Base-by-base conservation (phyloP, 257 asterid genomes). In the Solanum megistacrolobum region DNA sequence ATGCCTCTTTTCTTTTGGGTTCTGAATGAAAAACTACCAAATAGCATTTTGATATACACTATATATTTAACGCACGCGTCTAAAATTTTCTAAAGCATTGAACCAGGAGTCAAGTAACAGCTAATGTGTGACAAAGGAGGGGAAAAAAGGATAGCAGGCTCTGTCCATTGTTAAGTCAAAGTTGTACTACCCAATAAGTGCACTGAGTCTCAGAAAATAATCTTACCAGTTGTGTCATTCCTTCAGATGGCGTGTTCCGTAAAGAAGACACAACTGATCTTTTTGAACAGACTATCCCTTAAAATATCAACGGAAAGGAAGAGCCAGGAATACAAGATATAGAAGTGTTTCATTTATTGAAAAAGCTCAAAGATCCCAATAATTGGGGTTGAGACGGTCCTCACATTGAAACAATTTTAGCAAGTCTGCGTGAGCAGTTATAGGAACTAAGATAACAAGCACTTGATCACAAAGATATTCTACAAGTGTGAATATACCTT, bases 401-500 rank as follows among this genome's bases (percentile, higher is more conserved):
- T 52, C 72, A 12, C 72, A 71, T 43, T 48, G 69, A 27, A 81
- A 46, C 41, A 29, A 81, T 29, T 81, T 46, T 48, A 8, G 9
- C 21, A 76, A 20, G 60, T 39, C 23, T 13, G 35, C 4, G 12
- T 38, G 48, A 48, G 85, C 69, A 48, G 41, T 46, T 46, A 81
- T 18, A 82, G 71, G 69, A 82, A 29, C 85, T 46, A 81, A 46
- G 41, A 48, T 18, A 48, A 20, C 41, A 81, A 81, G 12, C 29
- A 81, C 86, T 66, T 71, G 14, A 55, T 38, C 35, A 83, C 20
- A 65, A 12, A 39, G 16, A 69, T 46, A 7, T 76, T 71, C 68
- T 46, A 46, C 29, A 46, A 27, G 69, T 29, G 87, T 29, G 55
- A 60, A 86, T 65, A 14, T 83, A 94, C 98, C 94, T 91, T 92